Evolutionary conservation across 805 yeast genomes (phyloP).

Genomic region (Candida corydali): DNA sequence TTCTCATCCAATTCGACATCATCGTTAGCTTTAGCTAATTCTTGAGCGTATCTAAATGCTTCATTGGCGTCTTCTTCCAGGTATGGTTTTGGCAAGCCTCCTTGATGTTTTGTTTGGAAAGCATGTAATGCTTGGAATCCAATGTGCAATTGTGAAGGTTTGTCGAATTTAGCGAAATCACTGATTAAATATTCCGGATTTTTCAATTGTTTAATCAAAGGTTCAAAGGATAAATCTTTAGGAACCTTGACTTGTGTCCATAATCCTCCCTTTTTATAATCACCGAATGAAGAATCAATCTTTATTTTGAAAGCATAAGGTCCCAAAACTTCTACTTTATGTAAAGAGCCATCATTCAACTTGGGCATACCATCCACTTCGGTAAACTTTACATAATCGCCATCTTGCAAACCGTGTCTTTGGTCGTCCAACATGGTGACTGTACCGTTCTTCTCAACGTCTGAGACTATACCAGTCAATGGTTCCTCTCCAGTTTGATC

Average conservation of each 20-base stretch:
- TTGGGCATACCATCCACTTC: slow-evolving; percentile 80
- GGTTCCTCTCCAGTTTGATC: slow-evolving; percentile 96
- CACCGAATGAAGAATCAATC: slow-evolving; percentile 51
- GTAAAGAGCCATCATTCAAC: slow-evolving; percentile 69
- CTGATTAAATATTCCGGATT: slow-evolving; percentile 76
- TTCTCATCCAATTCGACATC: slow-evolving; percentile 58
- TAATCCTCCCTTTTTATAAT: slow-evolving; percentile 78
- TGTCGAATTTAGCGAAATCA: slow-evolving; percentile 91
- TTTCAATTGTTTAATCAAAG: slow-evolving; percentile 60
- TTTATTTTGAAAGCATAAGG: slow-evolving; percentile 89
- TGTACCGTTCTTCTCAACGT: slow-evolving; percentile 80
- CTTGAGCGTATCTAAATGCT: slow-evolving; percentile 53
- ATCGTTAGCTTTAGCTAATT: slow-evolving; percentile 50
- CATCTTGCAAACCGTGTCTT: slow-evolving; percentile 92
- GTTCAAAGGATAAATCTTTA: slow-evolving; percentile 52
- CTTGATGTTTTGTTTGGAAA: slow-evolving; percentile 59
- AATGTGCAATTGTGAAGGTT: slow-evolving; percentile 85
- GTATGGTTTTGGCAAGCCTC: slow-evolving; percentile 71
- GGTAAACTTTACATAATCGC: slow-evolving; percentile 79
- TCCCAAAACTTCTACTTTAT: slow-evolving; percentile 80
- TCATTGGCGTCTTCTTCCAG: slow-evolving; percentile 72
- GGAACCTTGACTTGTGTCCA: slow-evolving; percentile 94
- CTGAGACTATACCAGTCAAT: slow-evolving; percentile 78
- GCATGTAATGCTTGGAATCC: slow-evolving; percentile 88
- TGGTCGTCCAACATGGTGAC: slow-evolving; percentile 91